Percentiles rank a stretch among this genome's conserved stretches.
These are phyloP conservation scores for Sugiyamaella novakii DNA, from an alignment of 1,139 yeast species.

Conservation along the genomic window DNA sequence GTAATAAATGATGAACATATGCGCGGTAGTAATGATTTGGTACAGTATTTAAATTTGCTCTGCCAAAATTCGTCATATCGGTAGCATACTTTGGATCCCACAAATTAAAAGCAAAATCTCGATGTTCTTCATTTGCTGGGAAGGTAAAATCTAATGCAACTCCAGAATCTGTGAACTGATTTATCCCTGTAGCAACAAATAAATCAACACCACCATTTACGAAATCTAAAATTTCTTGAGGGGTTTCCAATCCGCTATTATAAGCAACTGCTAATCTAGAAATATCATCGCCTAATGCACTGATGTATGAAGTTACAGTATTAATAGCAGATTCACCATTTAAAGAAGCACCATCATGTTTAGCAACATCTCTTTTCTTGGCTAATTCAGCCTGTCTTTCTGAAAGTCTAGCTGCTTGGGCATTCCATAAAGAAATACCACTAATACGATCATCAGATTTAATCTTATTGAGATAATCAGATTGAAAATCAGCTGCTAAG, in stretches of 20 bases:
- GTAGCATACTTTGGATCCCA: slow-evolving; percentile 39
- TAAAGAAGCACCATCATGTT: slow-evolving; percentile 12
- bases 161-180: slow-evolving; percentile 43
- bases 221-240: slow-evolving; percentile 41
- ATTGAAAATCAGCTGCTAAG: slow-evolving; percentile 28
- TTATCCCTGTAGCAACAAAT: slow-evolving; percentile 39
- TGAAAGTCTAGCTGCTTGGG: slow-evolving; percentile 25
- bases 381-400: slow-evolving; percentile 25
- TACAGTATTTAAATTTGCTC: slow-evolving; percentile 23
- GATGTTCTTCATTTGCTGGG: slow-evolving; percentile 29
- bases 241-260: slow-evolving; percentile 37
- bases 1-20: slow-evolving; percentile 46
- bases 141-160: slow-evolving; percentile 42
- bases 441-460: slow-evolving; percentile 21
- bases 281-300: slow-evolving; percentile 19
- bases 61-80: slow-evolving; percentile 38
- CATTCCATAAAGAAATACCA: slow-evolving; percentile 35
- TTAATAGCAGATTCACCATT: slow-evolving; percentile 12
- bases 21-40: slow-evolving; percentile 41
- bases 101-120: slow-evolving; percentile 38
- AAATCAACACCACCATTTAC: slow-evolving; percentile 43
- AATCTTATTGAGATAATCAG: slow-evolving; percentile 34
- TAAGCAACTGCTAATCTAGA: slow-evolving; percentile 28
- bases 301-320: slow-evolving; percentile 8
- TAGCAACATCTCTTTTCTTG: slow-evolving; percentile 21